Base-by-base conservation (phyloP, 2,329 filamentous ascomycete species). In the Paraconiothyrium brasiliense region DNA sequence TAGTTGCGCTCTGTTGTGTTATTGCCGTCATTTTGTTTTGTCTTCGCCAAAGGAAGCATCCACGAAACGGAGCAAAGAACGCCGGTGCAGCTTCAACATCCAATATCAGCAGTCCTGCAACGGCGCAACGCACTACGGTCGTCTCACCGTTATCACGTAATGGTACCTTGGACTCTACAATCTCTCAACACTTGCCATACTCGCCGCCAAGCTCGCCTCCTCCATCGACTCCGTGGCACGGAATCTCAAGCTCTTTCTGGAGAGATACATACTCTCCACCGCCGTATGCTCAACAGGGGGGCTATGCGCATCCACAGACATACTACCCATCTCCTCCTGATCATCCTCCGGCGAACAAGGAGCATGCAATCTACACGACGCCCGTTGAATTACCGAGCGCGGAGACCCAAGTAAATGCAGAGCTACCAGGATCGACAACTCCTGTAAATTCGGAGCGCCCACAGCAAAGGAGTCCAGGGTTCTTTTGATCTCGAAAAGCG, bases 1-100 rank as follows among this genome's bases (percentile, higher is more conserved):
- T 74, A 4, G 62, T 69, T 1, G 68, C 54, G 9, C 57, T 79
- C 2, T 46, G 62, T 20, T 48, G 67, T n/a, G 46, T 72, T 13
- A 57, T 70, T 27, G 54, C 44, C 22, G 30, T 76, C 2, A 58
- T 69, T 3, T 61, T 70, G 34, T 63, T 67, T 56, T 75, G 71
- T 39, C 63, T 74, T 6, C 67, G 68, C 20, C 54, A 49, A 6
- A 54, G 63, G 43, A 71, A 71, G 47, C 63, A 64, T 20, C 70
- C n/a, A 41, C 51, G 56, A 32, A 24, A 16, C 41, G 13, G 20
- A 46, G 49, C 27, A 30, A 6, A 30, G 4, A 30, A 30, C 27
- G 27, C 27, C 37, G 20, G n/a, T 41, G 14, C 16, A 41, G 39
- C 20, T 22, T 13, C 32, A 11, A 35, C 27, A 16, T 8, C 27